phyloP scores from a whole-genome alignment of 306 rosid species.

The Luffa acutangula region DNA sequence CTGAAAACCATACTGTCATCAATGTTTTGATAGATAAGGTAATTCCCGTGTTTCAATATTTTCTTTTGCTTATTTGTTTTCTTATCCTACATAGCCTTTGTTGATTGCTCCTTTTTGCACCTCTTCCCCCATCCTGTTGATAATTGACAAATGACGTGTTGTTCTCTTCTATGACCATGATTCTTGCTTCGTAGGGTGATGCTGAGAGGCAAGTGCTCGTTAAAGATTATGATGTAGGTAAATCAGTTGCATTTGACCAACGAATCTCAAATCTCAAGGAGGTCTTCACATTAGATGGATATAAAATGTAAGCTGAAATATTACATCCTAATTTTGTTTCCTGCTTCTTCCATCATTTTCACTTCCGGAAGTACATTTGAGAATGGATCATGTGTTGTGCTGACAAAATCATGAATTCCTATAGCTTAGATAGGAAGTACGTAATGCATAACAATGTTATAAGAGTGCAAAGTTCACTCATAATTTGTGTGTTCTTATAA shows the following conservation, averaged over 20 bases:
- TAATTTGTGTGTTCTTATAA: neutral
- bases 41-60: slow-evolving; percentile 6
- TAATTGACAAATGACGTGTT: neutral
- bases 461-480: neutral
- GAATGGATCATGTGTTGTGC: neutral
- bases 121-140: neutral
- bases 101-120: slow-evolving; percentile 1
- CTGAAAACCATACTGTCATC: slow-evolving; percentile 56
- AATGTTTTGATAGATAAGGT: slow-evolving; percentile 86
- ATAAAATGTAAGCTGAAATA: slow-evolving; percentile 45
- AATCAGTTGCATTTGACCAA: slow-evolving; percentile 62
- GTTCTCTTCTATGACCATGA: neutral
- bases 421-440: neutral
- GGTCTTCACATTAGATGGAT: slow-evolving; percentile 51
- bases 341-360: neutral
- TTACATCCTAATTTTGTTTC: neutral
- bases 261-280: slow-evolving; percentile 73
- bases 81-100: neutral
- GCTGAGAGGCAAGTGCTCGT: slow-evolving; percentile 89
- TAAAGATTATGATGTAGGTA: slow-evolving; percentile 56
- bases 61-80: neutral
- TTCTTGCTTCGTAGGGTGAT: slow-evolving; percentile 44
- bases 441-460: neutral
- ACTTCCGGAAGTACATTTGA: too few species aligned
- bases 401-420: neutral